A percentile compares a stretch with the other conserved stretches of the same genome.
phyloP scores from a whole-genome alignment of 1,284 basidiomycete species.

The Boletus semigastroideus region DNA sequence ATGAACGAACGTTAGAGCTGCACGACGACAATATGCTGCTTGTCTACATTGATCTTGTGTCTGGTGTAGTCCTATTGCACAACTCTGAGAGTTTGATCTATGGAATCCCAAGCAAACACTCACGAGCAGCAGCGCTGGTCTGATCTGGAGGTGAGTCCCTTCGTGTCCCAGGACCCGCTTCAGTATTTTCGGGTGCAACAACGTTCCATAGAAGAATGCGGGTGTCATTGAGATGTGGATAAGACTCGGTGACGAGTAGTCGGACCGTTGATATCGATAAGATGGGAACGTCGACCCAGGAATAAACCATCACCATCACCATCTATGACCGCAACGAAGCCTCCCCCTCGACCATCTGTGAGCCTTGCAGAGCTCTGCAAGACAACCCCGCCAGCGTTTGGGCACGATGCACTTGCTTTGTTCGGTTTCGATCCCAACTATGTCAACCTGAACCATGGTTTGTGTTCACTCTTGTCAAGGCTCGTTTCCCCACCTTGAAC shows the following conservation, averaged over 20 bases:
- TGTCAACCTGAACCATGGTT: slow-evolving; percentile 67
- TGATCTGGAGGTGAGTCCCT: slow-evolving; percentile 53
- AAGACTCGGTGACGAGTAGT: too few species aligned
- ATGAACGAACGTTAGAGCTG: slow-evolving; percentile 8
- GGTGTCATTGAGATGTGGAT: slow-evolving; percentile 23
- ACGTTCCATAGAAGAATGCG: slow-evolving; percentile 88
- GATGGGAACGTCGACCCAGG: background rate
- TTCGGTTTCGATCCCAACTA: slow-evolving; percentile 56
- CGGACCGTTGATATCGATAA: background rate
- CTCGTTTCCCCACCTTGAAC: background rate
- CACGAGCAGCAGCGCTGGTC: slow-evolving; percentile 54
- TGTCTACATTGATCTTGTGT: slow-evolving; percentile 56
- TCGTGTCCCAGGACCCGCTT: slow-evolving; percentile 61
- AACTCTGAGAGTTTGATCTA: background rate
- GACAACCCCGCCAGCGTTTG: slow-evolving; percentile 45
- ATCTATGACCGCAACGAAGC: slow-evolving; percentile 15
- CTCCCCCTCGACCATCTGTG: background rate
- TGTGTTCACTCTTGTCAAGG: slow-evolving; percentile 8
- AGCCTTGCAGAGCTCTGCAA: slow-evolving; percentile 19
- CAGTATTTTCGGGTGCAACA: slow-evolving; percentile 73
- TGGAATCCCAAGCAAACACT: slow-evolving; percentile 15
- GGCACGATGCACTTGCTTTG: slow-evolving; percentile 48
- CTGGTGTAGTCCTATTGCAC: slow-evolving; percentile 68
- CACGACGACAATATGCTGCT: background rate
- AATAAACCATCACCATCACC: background rate